Percentiles rank a stretch among this genome's conserved stretches.
Conservation (phyloP, 768 basidiomycete genomes). For the Lentinula sp. region DNA sequence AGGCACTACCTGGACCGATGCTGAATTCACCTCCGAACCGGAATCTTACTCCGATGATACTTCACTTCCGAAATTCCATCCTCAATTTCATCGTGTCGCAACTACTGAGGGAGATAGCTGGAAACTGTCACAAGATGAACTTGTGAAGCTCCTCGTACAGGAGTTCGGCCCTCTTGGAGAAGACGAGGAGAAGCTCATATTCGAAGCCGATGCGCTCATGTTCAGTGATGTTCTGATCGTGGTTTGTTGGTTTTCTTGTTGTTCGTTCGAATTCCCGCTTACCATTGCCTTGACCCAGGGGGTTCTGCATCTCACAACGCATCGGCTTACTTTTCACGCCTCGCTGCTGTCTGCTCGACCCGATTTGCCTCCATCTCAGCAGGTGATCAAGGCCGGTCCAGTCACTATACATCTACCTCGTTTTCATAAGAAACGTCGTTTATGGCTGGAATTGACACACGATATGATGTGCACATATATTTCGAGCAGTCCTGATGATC, state of each 20-base stretch:
- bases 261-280: neutral
- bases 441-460: conserved; percentile 58
- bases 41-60: conserved; percentile 14
- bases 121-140: conserved; percentile 37
- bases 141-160: conserved; percentile 42
- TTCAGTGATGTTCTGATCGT: conserved; percentile 44
- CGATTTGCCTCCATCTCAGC: conserved; percentile 20
- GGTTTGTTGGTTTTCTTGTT: conserved; percentile 19
- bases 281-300: conserved; percentile 26
- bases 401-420: conserved; percentile 40
- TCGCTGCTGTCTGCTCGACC: conserved; percentile 43
- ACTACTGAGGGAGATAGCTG: conserved; percentile 20
- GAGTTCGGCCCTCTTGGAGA: conserved; percentile 52
- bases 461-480: conserved; percentile 57
- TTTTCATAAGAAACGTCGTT: conserved; percentile 36
- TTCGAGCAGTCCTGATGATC: conserved; percentile 47
- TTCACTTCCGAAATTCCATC: conserved; percentile 4
- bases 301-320: conserved; percentile 59
- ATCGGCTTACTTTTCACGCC: conserved; percentile 61
- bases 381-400: conserved; percentile 43
- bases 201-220: conserved; percentile 47
- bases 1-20: conserved; percentile 22
- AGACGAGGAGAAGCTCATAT: conserved; percentile 40
- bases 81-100: conserved; percentile 18
- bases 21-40: conserved; percentile 17